A percentile compares a stretch with the other conserved stretches of the same genome.
Evolutionary conservation across 148 eudicot genomes (phyloP).

Genomic region (Cornus florida): DNA sequence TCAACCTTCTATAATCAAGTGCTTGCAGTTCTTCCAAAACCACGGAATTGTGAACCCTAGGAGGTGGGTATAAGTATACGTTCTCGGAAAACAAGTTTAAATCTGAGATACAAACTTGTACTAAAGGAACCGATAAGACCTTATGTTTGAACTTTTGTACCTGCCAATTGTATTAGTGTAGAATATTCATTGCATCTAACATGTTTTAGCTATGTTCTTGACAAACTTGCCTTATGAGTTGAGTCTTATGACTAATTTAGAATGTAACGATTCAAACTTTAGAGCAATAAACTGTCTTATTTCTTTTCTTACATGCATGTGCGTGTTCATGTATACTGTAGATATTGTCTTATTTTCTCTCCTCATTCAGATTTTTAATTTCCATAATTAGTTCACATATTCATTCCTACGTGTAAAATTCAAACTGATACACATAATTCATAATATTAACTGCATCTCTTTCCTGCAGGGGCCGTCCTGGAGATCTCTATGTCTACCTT

Average conservation of each 20-base stretch:
- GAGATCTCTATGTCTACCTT: constrained; percentile 96
- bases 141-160: not conserved
- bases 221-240: not conserved
- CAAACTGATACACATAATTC: constrained; percentile 8
- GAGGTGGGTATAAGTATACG: not conserved
- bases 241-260: not conserved
- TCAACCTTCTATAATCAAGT: too few species aligned
- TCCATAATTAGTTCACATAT: too few species aligned
- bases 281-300: not conserved
- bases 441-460: not conserved
- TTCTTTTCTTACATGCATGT: too few species aligned
- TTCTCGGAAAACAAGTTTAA: too few species aligned
- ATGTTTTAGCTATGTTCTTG: not conserved
- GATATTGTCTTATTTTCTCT: too few species aligned
- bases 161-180: not conserved
- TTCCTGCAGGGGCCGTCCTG: constrained; percentile 76
- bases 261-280: not conserved
- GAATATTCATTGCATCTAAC: not conserved
- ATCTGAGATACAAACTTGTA: not conserved
- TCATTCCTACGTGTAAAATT: not conserved
- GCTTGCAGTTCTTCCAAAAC: too few species aligned
- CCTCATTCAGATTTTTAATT: not conserved
- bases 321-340: too few species aligned
- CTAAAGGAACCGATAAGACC: not conserved
- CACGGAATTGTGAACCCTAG: not conserved